phyloP scores from a whole-genome alignment of 495 filamentous ascomycete genomes.

The Talaromyces nanjingensis region DNA sequence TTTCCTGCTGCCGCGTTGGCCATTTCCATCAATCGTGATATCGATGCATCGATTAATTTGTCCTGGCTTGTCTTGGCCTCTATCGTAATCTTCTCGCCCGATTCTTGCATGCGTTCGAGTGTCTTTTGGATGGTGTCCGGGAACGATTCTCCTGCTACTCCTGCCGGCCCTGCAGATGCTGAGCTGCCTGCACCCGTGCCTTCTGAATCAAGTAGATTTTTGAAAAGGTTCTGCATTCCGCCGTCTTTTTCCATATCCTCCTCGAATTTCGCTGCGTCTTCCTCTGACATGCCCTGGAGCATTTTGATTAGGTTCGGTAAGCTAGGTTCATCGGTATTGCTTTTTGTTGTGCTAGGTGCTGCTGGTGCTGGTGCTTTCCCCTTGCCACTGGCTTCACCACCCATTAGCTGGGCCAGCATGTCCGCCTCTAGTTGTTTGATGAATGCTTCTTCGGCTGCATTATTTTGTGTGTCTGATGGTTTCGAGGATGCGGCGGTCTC shows the following conservation, averaged over 20 bases:
- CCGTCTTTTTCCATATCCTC: background rate
- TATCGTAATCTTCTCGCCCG: constrained; percentile 68
- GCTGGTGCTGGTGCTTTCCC: constrained; percentile 16
- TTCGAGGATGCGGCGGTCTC: constrained; percentile 22
- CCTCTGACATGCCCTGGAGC: background rate
- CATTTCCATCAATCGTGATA: constrained; percentile 80
- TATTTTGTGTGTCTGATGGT: background rate
- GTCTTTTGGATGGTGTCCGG: constrained; percentile 85
- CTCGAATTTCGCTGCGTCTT: background rate
- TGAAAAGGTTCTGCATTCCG: constrained; percentile 39
- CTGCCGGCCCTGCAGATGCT: constrained; percentile 44
- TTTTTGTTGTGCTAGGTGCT: background rate
- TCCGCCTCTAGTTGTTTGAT: constrained; percentile 75
- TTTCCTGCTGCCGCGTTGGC: constrained; percentile 59
- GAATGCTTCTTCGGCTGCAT: constrained; percentile 51
- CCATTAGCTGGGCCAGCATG: constrained; percentile 70
- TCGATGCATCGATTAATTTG: constrained; percentile 58
- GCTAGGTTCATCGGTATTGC: background rate
- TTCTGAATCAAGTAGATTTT: constrained; percentile 60
- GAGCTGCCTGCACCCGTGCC: constrained; percentile 61
- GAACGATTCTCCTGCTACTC: constrained; percentile 52
- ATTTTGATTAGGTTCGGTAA: background rate
- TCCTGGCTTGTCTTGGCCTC: constrained; percentile 28
- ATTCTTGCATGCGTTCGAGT: constrained; percentile 89
- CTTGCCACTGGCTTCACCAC: constrained; percentile 22